These are phyloP conservation scores for Rhododendron ferrugineum DNA, from an alignment of 148 eudicot genomes.

Conservation along the genomic window DNA sequence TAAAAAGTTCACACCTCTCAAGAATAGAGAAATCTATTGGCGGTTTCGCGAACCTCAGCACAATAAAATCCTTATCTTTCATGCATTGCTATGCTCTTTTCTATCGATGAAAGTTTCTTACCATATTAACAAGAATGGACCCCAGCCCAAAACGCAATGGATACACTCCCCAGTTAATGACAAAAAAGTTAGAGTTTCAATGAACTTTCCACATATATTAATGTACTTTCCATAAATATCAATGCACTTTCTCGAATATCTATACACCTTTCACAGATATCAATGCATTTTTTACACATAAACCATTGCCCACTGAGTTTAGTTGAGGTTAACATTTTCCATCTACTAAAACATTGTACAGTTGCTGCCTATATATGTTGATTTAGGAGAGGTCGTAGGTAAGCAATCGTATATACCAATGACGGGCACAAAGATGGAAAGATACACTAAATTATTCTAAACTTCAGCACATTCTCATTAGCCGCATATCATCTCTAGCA, in stretches of 20 bases:
- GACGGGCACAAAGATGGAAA: background rate
- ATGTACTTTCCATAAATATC: no score
- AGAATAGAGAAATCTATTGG: background rate
- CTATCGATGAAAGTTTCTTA: background rate
- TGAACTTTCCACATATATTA: no score
- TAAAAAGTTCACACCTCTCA: background rate
- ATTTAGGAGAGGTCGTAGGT: background rate
- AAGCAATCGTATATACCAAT: background rate
- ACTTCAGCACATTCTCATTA: background rate
- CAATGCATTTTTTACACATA: no score
- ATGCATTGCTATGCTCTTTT: no score
- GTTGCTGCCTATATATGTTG: background rate
- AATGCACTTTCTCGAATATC: no score
- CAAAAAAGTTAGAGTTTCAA: no score
- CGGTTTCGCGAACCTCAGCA: background rate
- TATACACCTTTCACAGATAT: no score
- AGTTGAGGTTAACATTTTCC: no score
- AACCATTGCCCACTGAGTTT: no score
- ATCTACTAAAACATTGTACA: background rate
- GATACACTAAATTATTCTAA: background rate
- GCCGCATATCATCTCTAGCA: background rate
- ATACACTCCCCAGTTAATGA: no score
- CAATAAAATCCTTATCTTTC: no score
- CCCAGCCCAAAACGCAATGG: no score
- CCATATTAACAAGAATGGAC: background rate